Base-by-base conservation (phyloP, 768 basidiomycete species). In the Tricholoma hemisulphureum region DNA sequence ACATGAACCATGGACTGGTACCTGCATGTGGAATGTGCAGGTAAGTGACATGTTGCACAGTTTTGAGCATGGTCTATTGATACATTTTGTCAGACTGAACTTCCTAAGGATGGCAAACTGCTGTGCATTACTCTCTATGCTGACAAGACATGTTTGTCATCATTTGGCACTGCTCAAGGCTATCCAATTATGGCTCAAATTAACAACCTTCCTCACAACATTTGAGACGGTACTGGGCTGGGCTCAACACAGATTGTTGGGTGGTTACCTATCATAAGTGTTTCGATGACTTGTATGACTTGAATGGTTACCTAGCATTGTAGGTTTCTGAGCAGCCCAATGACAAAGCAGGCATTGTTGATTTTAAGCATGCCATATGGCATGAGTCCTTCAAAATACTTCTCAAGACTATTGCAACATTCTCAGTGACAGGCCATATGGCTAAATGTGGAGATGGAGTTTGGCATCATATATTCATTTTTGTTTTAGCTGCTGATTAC, bases 81-180 rank as follows among this genome's bases (percentile, higher is more conserved):
- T 46, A 14, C 20, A 6, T 31, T 46, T 24, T 61, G 53, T 20
- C 58, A 65, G 62, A 41, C 43, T 23, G 3, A 55, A 31, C 49
- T 75, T 20, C 68, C 70, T 21, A 29, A 53, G n/a, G 59, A 51
- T 29, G 69, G 60, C 2, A 69, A 69, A 23, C 69, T 71, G 0
- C 58, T 75, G 16, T 58, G 60, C 6, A 67, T 73, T 28, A 72
- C 77, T 23, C 39, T 79, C 0, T 80, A 77, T 67, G 73, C 77
- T 7, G 76, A 80, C 61, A 78, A 78, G 51, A 69, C 72, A 1
- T 67, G 69, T 11, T 59, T 78, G 1, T 78, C 74, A 2, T 67
- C 69, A 2, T 77, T 77, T 64, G 72, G 76, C 0, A 72, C 69
- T 2, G 65, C 61, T 34, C 76, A 76, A 53, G 77, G 68, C 1